A percentile compares a stretch with the other conserved stretches of the same genome.
Evolutionary conservation across 2,329 filamentous ascomycete genomes (phyloP).

Genomic region (Pseudonectria foliicola): DNA sequence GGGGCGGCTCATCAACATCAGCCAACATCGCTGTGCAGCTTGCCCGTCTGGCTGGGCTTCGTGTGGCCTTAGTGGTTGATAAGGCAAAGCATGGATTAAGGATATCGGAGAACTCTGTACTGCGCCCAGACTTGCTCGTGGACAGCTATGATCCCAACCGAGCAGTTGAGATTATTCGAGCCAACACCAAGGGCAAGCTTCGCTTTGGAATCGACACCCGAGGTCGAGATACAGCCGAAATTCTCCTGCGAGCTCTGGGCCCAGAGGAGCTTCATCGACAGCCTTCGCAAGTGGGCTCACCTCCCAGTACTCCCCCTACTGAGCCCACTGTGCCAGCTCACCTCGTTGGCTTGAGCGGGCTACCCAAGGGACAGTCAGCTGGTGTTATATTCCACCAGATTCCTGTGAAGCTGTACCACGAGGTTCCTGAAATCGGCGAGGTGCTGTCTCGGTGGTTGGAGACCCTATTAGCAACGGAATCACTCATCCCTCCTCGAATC

Average conservation of each 20-base stretch:
- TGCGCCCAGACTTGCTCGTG: constrained; percentile 55
- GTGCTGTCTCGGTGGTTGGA: constrained; percentile 61
- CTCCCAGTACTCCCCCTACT: constrained; percentile 31
- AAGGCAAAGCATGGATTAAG: constrained; percentile 57
- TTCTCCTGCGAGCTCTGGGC: constrained; percentile 36
- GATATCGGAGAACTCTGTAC: constrained; percentile 38
- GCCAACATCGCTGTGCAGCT: constrained; percentile 61
- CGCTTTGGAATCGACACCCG: constrained; percentile 64
- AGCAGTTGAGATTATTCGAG: constrained; percentile 57
- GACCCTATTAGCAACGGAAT: constrained; percentile 46
- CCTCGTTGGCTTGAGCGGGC: constrained; percentile 58
- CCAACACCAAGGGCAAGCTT: constrained; percentile 48
- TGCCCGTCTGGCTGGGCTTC: constrained; percentile 57
- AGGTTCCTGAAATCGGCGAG: constrained; percentile 56
- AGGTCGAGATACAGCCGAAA: constrained; percentile 54
- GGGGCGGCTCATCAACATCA: constrained; percentile 68
- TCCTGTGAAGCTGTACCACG: constrained; percentile 71
- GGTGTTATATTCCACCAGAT: constrained; percentile 55
- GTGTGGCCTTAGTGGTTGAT: constrained; percentile 60
- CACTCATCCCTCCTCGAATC: constrained; percentile 56
- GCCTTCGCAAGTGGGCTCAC: constrained; percentile 22
- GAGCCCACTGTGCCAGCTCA: constrained; percentile 36
- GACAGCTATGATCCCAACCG: constrained; percentile 59
- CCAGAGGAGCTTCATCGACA: constrained; percentile 36
- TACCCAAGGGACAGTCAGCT: constrained; percentile 49